Conservation (phyloP, 345 rosid species). For the Ceriops decandra region DNA sequence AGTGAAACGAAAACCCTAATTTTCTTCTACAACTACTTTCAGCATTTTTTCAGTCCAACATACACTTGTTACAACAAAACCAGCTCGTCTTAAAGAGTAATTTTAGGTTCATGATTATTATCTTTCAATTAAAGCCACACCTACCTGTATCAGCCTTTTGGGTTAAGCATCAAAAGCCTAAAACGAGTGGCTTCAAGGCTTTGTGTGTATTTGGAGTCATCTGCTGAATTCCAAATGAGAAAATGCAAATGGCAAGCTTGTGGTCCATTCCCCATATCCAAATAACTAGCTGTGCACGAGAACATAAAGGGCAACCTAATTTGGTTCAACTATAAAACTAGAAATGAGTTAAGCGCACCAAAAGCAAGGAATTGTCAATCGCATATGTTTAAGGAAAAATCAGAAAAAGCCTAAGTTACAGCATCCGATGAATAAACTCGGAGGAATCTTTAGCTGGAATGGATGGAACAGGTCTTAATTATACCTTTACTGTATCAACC, state of each 20-base stretch:
- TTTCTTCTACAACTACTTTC: not conserved
- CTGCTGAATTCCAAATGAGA: not conserved
- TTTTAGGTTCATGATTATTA: not conserved
- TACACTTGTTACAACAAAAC: not conserved
- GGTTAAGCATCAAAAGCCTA: not conserved
- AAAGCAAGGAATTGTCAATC: not conserved
- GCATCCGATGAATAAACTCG: not conserved
- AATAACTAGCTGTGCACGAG: not conserved
- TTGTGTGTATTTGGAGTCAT: not conserved
- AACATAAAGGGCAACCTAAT: not conserved
- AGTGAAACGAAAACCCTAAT: slow-evolving; percentile 19
- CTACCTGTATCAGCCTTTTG: not conserved
- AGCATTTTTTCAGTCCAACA: not conserved
- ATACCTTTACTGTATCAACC: not conserved
- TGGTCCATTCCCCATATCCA: not conserved
- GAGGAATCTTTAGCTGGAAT: not conserved
- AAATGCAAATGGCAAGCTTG: not conserved
- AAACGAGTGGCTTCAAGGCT: no score
- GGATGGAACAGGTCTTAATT: not conserved
- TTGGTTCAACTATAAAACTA: not conserved
- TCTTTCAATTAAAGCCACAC: slow-evolving; percentile 18
- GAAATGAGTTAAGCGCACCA: not conserved
- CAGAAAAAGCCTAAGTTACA: not conserved
- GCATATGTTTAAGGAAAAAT: not conserved
- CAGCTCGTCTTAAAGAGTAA: not conserved